Conservation (phyloP, 495 filamentous ascomycete genomes). For the Penicillium egyptiacum region DNA sequence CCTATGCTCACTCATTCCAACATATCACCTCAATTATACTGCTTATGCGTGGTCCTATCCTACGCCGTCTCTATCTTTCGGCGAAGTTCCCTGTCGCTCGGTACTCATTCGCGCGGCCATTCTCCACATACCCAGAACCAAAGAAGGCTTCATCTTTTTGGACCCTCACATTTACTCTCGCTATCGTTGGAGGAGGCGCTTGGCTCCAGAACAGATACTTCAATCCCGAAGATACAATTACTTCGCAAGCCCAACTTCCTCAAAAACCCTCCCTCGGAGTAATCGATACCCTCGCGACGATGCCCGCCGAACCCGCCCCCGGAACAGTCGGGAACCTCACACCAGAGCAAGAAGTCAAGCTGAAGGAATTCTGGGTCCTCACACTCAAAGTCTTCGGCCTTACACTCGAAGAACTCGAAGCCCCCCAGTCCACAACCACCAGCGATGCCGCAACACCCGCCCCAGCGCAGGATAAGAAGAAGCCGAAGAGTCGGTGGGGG, state of each 20-base stretch:
- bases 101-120: constrained; percentile 24
- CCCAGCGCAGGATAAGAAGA: constrained; percentile 54
- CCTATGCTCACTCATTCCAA: constrained; percentile 1
- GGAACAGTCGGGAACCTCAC: constrained; percentile 89
- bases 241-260: constrained; percentile 9
- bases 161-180: constrained; percentile 37
- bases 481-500: constrained; percentile 62
- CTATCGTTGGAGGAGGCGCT: constrained; percentile 36
- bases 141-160: constrained; percentile 43
- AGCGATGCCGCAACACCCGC: constrained; percentile 25
- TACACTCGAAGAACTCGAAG: constrained; percentile 33
- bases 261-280: constrained; percentile 36
- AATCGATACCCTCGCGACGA: constrained; percentile 44
- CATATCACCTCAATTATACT: constrained; percentile 9
- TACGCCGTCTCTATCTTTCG: constrained; percentile 39
- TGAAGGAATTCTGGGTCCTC: constrained; percentile 81
- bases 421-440: constrained; percentile 9
- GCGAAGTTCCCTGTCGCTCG: constrained; percentile 29
- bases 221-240: constrained; percentile 13
- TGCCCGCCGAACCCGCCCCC: constrained; percentile 51
- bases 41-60: constrained; percentile 40
- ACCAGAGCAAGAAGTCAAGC: constrained; percentile 80
- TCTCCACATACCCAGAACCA: constrained; percentile 37
- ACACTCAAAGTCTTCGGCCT: constrained; percentile 81
- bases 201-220: constrained; percentile 40